phyloP scores from a whole-genome alignment of 768 basidiomycete species.

The Antrodiella citrinella region DNA sequence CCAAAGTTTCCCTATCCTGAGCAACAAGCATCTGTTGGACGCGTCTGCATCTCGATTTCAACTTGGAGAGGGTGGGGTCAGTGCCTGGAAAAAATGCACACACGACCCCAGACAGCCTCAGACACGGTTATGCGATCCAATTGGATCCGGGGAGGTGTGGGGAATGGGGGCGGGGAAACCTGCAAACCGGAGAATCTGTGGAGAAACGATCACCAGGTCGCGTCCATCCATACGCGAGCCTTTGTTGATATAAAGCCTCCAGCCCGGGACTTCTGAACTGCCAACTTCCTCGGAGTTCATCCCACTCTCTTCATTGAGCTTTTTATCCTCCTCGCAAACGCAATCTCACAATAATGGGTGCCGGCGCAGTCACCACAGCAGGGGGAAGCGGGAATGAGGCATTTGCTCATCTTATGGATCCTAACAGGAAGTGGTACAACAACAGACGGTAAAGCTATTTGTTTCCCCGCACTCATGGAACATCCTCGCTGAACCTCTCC shows the following conservation, averaged over 20 bases:
- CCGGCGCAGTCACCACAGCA: constrained; percentile 34
- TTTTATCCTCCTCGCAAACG: constrained; percentile 4
- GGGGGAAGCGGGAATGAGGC: constrained; percentile 22
- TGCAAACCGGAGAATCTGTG: constrained; percentile 13
- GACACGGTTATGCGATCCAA: constrained; percentile 4
- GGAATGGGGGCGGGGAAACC: constrained; percentile 12
- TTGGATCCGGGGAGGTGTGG: constrained; percentile 10
- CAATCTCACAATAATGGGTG: constrained; percentile 41
- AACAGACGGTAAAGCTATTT: constrained; percentile 48
- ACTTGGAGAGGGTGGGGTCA: neutral
- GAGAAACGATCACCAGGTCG: constrained; percentile 9
- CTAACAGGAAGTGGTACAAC: constrained; percentile 67
- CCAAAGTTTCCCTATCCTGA: neutral
- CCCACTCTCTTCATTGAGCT: constrained; percentile 10
- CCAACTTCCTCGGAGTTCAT: constrained; percentile 20
- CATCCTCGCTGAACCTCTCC: neutral
- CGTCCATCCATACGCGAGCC: neutral
- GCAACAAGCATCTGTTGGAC: neutral
- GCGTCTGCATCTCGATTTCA: neutral
- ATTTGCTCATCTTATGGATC: constrained; percentile 52
- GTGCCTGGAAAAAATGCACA: neutral
- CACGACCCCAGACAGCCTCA: constrained; percentile 7
- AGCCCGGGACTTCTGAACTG: constrained; percentile 2
- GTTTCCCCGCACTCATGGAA: neutral
- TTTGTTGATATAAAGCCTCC: neutral